Conservation (phyloP, 2,329 filamentous ascomycete genomes). For the Fusarium poae region DNA sequence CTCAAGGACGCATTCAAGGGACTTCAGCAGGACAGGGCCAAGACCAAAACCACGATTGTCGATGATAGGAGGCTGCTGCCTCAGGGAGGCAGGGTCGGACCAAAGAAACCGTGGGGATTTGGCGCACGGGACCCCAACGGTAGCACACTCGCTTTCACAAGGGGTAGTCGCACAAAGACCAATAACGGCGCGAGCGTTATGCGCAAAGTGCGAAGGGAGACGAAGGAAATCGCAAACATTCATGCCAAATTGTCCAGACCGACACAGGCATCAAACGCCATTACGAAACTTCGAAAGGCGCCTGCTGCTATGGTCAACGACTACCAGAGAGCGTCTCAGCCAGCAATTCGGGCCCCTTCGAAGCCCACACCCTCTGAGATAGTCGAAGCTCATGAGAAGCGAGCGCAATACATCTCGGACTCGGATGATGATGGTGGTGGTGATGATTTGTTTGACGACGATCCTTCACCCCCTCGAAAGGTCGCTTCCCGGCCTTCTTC, state of each 20-base stretch:
- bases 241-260: constrained; percentile 60
- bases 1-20: constrained; percentile 70
- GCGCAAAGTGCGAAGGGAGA: constrained; percentile 68
- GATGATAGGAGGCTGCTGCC: constrained; percentile 63
- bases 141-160: constrained; percentile 59
- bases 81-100: constrained; percentile 54
- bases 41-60: constrained; percentile 70
- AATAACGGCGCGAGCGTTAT: constrained; percentile 67
- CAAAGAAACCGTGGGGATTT: constrained; percentile 45
- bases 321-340: constrained; percentile 60
- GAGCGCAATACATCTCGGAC: constrained; percentile 58
- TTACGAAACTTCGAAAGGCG: constrained; percentile 61
- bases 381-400: constrained; percentile 52
- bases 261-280: constrained; percentile 49
- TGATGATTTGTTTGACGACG: constrained; percentile 46
- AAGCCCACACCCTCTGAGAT: constrained; percentile 42
- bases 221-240: constrained; percentile 64
- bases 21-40: constrained; percentile 69
- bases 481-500: constrained; percentile 26
- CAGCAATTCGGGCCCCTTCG: constrained; percentile 48
- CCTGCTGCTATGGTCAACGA: constrained; percentile 68
- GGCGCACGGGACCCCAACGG: constrained; percentile 48
- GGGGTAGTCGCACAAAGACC: constrained; percentile 66
- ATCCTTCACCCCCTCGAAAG: constrained; percentile 21
- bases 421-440: constrained; percentile 48